phyloP scores from a whole-genome alignment of 148 eudicot genomes.

The Limonium bicolor region DNA sequence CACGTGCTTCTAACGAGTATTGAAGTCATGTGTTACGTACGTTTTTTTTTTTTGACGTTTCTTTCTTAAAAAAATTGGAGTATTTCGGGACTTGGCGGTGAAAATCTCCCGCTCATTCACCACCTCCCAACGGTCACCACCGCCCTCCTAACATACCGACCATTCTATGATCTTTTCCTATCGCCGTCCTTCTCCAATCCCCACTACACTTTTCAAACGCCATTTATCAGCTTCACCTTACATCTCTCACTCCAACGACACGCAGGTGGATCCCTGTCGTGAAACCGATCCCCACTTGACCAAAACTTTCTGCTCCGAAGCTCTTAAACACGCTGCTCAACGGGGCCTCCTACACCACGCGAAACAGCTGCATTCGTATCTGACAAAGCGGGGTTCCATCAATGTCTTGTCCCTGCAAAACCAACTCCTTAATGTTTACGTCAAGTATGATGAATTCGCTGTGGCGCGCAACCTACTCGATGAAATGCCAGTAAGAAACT shows the following conservation, averaged over 20 bases:
- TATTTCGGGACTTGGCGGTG: too few relatives aligned
- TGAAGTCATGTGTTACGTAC: too few relatives aligned
- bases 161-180: slow-evolving; percentile 12
- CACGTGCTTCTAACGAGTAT: too few relatives aligned
- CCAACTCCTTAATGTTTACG: slow-evolving; percentile 27
- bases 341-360: slow-evolving; percentile 12
- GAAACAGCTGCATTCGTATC: slow-evolving; percentile 21
- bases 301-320: slow-evolving; percentile 14
- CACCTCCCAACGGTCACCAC: too few relatives aligned
- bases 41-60: too few relatives aligned
- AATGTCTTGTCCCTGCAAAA: slow-evolving; percentile 21
- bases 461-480: slow-evolving; percentile 35
- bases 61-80: too few relatives aligned
- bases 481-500: slow-evolving; percentile 40
- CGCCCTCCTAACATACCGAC: not conserved
- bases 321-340: slow-evolving; percentile 19
- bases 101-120: too few relatives aligned
- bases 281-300: slow-evolving; percentile 6
- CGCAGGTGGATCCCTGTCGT: not conserved
- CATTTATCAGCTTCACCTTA: slow-evolving; percentile 9
- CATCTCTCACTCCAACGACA: slow-evolving; percentile 3
- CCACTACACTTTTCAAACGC: slow-evolving; percentile 12
- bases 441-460: slow-evolving; percentile 17
- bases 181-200: slow-evolving; percentile 8
- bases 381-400: slow-evolving; percentile 23